Base-by-base conservation (phyloP, 2,329 filamentous ascomycete species). In the Dothidotthia symphoricarpi region DNA sequence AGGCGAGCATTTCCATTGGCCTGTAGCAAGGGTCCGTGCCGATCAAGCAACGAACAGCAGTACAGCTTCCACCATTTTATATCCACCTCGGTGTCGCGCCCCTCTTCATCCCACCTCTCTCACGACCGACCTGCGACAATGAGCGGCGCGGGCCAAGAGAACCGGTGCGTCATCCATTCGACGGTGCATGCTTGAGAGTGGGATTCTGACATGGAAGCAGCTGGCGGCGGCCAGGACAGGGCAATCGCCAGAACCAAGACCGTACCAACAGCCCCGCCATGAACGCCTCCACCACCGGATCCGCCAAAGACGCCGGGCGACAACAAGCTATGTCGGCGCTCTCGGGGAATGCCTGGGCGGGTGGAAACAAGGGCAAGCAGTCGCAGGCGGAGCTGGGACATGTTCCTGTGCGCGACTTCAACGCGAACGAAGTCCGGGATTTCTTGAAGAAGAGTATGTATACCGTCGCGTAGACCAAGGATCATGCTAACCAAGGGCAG, bases 331-430 rank as follows among this genome's bases (percentile, higher is more conserved):
- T 59, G 36, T 41, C 61, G 11, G 43, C 54, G 28, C 49, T 55
- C 19, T 53, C 62, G 4, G 58, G 57, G 24, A 68, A 67, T 43
- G 61, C 54, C 24, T 69, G 66, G 66, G 44, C 54, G 16, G 51
- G 49, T 12, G 46, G 49, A 17, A 41, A 43, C 11, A 39, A 39
- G 35, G 43, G 41, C 40, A 38, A 39, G 43, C 51, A 30, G 37
- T 37, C 38, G 30, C 41, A 40, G 31, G 47, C 51, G 31, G 52
- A 44, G 16, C 55, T 52, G 43, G 33, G 46, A 26, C 58, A 68
- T 41, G 52, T 60, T 22, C 63, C 65, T 3, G 62, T 67, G 36
- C 59, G 56, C 29, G 68, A 66, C 35, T 74, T 73, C 61, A 73
- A 73, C 52, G 60, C 64, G 5, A 58, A 49, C 14, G 71, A 72